These are phyloP conservation scores for Boletellus deceptivus DNA, from an alignment of 1,284 basidiomycete genomes.

Conservation along the genomic window DNA sequence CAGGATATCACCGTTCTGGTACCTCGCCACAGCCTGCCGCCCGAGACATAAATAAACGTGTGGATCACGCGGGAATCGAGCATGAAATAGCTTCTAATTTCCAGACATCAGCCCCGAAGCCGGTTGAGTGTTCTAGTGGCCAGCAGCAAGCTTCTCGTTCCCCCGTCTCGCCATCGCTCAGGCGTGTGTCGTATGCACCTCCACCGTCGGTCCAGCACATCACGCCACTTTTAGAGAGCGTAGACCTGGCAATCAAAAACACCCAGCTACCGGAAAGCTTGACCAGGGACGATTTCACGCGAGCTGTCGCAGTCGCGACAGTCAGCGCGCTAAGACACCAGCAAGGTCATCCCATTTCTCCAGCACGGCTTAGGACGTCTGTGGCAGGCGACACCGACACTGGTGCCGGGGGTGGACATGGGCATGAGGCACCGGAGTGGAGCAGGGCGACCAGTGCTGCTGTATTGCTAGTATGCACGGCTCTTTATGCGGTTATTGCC, in stretches of 20 bases:
- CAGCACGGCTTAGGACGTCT: constrained; percentile 39
- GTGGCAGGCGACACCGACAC: constrained; percentile 36
- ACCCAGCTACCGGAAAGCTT: constrained; percentile 63
- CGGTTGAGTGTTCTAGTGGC: constrained; percentile 11
- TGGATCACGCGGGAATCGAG: constrained; percentile 37
- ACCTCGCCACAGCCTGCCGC: constrained; percentile 25
- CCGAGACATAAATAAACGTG: constrained; percentile 43
- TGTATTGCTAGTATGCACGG: constrained; percentile 86
- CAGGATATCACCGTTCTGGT: constrained; percentile 55
- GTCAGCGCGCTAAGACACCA: constrained; percentile 82
- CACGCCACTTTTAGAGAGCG: constrained; percentile 75
- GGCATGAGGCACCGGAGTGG: constrained; percentile 97
- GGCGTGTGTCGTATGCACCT: constrained; percentile 59
- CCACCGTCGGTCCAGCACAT: constrained; percentile 43
- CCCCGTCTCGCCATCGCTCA: constrained; percentile 35
- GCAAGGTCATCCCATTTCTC: constrained; percentile 53
- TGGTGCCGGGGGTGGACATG: constrained; percentile 64
- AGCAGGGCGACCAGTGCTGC: constrained; percentile 83
- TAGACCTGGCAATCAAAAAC: constrained; percentile 70
- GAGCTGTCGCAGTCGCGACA: constrained; percentile 88
- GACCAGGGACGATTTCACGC: constrained; percentile 84
- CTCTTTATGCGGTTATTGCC: constrained; percentile 94
- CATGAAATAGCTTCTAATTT: constrained; percentile 37
- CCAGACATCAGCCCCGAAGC: constrained; percentile 39
- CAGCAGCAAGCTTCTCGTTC: constrained; percentile 20